Evolutionary conservation across 805 yeast species (phyloP).

Genomic region (Brettanomyces anomalus): DNA sequence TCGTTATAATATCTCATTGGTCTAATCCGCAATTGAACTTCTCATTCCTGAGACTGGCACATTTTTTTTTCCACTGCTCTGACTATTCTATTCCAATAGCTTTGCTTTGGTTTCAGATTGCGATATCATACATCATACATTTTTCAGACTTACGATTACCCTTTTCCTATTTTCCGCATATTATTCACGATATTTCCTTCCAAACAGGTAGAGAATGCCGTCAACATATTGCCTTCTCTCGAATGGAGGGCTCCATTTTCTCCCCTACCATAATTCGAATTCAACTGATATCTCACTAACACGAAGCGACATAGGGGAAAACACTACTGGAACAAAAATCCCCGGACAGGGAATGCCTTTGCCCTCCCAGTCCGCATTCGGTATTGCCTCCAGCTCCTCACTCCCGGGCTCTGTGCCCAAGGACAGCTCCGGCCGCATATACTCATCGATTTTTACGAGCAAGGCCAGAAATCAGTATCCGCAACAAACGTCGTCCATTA

Average conservation of each 20-base stretch:
- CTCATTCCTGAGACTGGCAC: too few relatives aligned
- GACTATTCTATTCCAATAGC: too few relatives aligned
- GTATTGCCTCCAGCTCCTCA: not conserved
- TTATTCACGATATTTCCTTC: too few relatives aligned
- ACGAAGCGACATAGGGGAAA: conserved; percentile 1
- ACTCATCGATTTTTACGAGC: not conserved
- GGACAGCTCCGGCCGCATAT: not conserved
- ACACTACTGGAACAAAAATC: not conserved
- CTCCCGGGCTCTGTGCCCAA: not conserved
- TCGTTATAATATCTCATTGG: too few relatives aligned
- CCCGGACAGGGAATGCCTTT: not conserved
- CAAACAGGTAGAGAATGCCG: not conserved
- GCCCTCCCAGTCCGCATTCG: not conserved
- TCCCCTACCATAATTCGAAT: conserved; percentile 9
- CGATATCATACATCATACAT: too few relatives aligned
- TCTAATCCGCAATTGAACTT: too few relatives aligned
- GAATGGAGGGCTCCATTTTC: conserved; percentile 11
- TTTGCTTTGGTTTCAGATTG: too few relatives aligned
- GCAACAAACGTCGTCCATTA: too few relatives aligned
- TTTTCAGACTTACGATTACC: too few relatives aligned
- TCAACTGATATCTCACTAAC: conserved; percentile 1
- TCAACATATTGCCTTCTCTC: conserved; percentile 12
- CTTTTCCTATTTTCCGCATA: too few relatives aligned
- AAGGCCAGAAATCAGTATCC: not conserved
- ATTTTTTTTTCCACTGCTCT: too few relatives aligned